Evolutionary conservation across 2,329 filamentous ascomycete species (phyloP), one percentile per base, ranked within the genome.

Genomic region (Byssochlamys sp.): DNA sequence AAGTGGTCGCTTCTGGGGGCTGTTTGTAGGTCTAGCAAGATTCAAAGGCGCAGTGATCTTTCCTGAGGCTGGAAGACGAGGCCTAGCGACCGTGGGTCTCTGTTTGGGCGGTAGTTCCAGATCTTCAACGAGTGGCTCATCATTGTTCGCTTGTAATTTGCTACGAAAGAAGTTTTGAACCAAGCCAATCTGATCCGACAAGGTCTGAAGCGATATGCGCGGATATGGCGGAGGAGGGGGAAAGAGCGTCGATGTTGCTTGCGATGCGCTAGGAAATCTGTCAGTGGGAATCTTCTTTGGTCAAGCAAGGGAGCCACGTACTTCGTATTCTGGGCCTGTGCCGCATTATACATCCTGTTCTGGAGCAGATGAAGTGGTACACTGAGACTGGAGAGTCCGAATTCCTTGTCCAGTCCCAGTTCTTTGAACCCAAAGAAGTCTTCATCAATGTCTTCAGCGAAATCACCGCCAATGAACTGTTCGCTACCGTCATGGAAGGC

Each of bases 351-450:
- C 66, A 99, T 90, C 66, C 92, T 86, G 64, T 90, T 91, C 70
- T 97, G 94, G 28, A 99, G 83, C 24, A 99, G 83, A 75, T 99
- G 94, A 58, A 99, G 81, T 26, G 95, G 94, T 35, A 99, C 94
- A 55, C 89, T 91, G 60, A 97, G 83, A 63, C 88, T 88, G 31
- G 92, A 87, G 60, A 94, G 81, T 19, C 91, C 91, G 69, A 97
- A 88, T 70, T 99, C 94, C 65, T 86, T 87, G 67, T 96, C 91
- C 58, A 99, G 81, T 50, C 94, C 94, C 52, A 99, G 83, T 59
- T 95, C 91, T 70, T 91, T 91, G 82, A 99, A 97, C 28, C 94
- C 94, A 68, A 99, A 99, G 82, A 96, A 99, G 75, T 99, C 94
- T 77, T 99, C 94, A 60, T 91, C 92, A 11, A 99, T 88, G 65